Evolutionary conservation across 768 basidiomycete species (phyloP).

Genomic region (Suillus sp.): DNA sequence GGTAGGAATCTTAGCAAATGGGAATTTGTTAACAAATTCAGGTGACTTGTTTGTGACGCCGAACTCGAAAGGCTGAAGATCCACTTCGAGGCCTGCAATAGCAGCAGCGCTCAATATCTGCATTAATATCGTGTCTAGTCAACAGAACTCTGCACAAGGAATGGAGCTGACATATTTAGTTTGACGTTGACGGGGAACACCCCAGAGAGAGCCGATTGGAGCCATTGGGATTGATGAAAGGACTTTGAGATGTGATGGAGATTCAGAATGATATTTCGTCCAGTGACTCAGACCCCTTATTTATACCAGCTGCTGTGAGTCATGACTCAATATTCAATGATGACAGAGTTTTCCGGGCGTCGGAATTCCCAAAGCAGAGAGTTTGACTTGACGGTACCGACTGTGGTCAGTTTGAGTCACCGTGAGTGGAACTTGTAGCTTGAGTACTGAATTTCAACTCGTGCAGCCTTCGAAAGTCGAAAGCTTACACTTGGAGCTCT

Average conservation of each 20-base stretch:
- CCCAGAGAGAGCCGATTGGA: slow-evolving; percentile 33
- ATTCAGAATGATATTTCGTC: too few species aligned
- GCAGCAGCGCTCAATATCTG: slow-evolving; percentile 33
- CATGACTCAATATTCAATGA: not conserved
- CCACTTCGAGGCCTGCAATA: slow-evolving; percentile 30
- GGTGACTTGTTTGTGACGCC: slow-evolving; percentile 27
- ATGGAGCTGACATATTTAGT: slow-evolving; percentile 27
- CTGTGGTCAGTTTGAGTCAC: not conserved
- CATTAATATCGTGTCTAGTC: not conserved
- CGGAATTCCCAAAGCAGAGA: not conserved
- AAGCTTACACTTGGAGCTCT: not conserved
- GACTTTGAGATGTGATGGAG: not conserved
- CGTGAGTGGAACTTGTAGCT: not conserved
- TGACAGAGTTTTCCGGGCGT: not conserved
- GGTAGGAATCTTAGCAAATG: slow-evolving; percentile 30
- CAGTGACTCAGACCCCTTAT: not conserved
- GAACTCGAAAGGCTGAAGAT: slow-evolving; percentile 25
- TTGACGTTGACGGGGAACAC: slow-evolving; percentile 27
- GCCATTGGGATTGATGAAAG: slow-evolving; percentile 19
- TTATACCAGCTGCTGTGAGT: not conserved
- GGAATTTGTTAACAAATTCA: slow-evolving; percentile 33
- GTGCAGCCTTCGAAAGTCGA: not conserved
- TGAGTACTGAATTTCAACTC: not conserved
- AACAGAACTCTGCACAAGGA: not conserved
- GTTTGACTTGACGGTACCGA: not conserved